Percentiles rank a stretch among this genome's conserved stretches.
These are phyloP conservation scores for Mesembryanthemum crystallinum DNA, from an alignment of 148 eudicot genomes.

Conservation along the genomic window DNA sequence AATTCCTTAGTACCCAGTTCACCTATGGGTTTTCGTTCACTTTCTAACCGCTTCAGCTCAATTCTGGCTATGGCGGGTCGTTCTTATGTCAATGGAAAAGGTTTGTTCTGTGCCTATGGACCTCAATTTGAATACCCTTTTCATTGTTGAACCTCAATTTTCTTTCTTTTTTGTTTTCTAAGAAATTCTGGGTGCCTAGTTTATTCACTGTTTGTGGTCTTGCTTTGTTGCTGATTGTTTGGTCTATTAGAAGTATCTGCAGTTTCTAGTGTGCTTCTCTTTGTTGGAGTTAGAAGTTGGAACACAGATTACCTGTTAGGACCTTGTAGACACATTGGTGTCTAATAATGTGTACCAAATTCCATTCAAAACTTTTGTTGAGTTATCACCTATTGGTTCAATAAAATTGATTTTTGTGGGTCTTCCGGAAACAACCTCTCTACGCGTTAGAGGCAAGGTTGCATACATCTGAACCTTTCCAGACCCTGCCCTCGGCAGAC, in stretches of 20 bases:
- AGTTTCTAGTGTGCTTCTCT: background rate
- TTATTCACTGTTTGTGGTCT: background rate
- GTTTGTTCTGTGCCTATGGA: conserved; percentile 10
- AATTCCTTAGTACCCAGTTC: conserved; percentile 23
- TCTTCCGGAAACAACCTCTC: too few species aligned
- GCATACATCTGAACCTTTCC: too few species aligned
- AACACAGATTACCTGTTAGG: background rate
- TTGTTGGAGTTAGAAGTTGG: too few species aligned
- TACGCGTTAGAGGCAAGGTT: too few species aligned
- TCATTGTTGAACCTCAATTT: background rate
- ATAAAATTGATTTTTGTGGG: too few species aligned
- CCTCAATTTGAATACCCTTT: background rate
- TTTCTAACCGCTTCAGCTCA: conserved; percentile 10
- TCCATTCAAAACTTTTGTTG: too few species aligned
- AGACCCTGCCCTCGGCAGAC: too few species aligned
- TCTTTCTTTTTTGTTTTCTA: background rate
- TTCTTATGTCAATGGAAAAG: conserved; percentile 28
- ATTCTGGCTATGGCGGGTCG: conserved; percentile 28
- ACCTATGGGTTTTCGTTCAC: conserved; percentile 11
- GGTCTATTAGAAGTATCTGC: background rate
- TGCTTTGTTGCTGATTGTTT: background rate
- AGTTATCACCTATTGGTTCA: too few species aligned
- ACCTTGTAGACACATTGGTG: background rate
- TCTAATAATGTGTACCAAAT: background rate
- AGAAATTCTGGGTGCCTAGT: background rate